Evolutionary conservation across 345 rosid genomes (phyloP).

Genomic region (Citrus medica): DNA sequence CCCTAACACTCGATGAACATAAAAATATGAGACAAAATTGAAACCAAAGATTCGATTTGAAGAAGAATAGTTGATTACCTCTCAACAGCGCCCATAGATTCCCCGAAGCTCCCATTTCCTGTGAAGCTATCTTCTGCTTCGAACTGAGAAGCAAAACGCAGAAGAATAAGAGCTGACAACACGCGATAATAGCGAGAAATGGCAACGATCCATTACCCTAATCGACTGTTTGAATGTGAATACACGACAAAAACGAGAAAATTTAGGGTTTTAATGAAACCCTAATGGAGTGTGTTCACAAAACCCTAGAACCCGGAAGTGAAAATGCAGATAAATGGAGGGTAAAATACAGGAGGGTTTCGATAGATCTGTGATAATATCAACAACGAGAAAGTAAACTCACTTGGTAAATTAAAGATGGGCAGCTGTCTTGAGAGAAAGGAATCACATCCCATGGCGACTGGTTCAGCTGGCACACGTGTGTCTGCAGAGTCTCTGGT

Average conservation of each 20-base stretch:
- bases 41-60: constrained; percentile 13
- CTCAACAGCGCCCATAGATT: constrained; percentile 51
- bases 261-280: constrained; percentile 60
- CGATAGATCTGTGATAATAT: constrained; percentile 32
- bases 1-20: constrained; percentile 38
- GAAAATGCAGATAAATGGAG: constrained; percentile 23
- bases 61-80: constrained; percentile 45
- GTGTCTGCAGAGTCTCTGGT: constrained; percentile 38
- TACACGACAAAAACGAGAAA: constrained; percentile 33
- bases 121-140: constrained; percentile 49
- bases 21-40: constrained; percentile 19
- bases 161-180: constrained; percentile 19
- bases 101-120: constrained; percentile 64
- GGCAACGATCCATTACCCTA: constrained; percentile 54
- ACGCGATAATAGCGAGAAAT: constrained; percentile 27
- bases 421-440: constrained; percentile 26
- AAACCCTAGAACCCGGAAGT: constrained; percentile 32
- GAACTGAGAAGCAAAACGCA: constrained; percentile 35
- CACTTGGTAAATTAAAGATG: constrained; percentile 33
- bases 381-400: constrained; percentile 14
- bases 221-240: constrained; percentile 31
- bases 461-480: constrained; percentile 88
- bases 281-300: constrained; percentile 26
- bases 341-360: constrained; percentile 20
- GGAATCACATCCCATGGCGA: constrained; percentile 96